phyloP scores from a whole-genome alignment of 345 rosid genomes.

The Laguncularia racemosa region DNA sequence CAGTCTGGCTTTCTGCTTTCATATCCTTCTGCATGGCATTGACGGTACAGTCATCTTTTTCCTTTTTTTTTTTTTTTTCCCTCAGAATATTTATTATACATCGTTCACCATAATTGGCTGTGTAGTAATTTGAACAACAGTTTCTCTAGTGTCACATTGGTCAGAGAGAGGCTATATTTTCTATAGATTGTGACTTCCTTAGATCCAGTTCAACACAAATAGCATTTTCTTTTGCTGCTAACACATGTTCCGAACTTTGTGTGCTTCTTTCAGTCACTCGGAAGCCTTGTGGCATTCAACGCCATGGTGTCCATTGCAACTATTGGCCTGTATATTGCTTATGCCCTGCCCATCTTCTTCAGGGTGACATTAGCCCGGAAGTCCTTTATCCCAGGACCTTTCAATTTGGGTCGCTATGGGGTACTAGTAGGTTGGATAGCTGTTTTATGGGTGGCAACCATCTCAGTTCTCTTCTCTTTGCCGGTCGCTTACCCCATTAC shows the following conservation, averaged over 20 bases:
- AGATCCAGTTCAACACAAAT: neutral
- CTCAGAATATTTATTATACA: neutral
- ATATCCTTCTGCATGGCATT: conserved; percentile 93
- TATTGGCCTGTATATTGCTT: conserved; percentile 91
- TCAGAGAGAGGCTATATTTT: no score
- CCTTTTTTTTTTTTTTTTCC: no score
- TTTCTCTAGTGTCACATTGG: no score
- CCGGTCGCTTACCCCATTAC: conserved; percentile 88
- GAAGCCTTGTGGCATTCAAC: conserved; percentile 84
- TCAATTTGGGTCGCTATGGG: conserved; percentile 68
- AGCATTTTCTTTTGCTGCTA: neutral
- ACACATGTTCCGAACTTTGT: conserved; percentile 1
- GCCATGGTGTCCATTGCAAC: conserved; percentile 98
- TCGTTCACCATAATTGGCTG: neutral
- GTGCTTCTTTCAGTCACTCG: conserved; percentile 58
- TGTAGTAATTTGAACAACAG: no score
- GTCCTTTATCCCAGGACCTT: conserved; percentile 69
- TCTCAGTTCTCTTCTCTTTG: conserved; percentile 83
- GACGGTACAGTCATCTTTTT: conserved; percentile 43
- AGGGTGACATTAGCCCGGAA: conserved; percentile 79
- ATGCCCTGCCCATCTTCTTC: conserved; percentile 77
- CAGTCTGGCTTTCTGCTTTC: conserved; percentile 76
- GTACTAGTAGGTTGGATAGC: conserved; percentile 73
- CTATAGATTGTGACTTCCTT: no score
- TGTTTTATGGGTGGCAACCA: conserved; percentile 83